These are phyloP conservation scores for Anthracocystis walkeri DNA, from an alignment of 1,284 basidiomycete species.

Conservation along the genomic window DNA sequence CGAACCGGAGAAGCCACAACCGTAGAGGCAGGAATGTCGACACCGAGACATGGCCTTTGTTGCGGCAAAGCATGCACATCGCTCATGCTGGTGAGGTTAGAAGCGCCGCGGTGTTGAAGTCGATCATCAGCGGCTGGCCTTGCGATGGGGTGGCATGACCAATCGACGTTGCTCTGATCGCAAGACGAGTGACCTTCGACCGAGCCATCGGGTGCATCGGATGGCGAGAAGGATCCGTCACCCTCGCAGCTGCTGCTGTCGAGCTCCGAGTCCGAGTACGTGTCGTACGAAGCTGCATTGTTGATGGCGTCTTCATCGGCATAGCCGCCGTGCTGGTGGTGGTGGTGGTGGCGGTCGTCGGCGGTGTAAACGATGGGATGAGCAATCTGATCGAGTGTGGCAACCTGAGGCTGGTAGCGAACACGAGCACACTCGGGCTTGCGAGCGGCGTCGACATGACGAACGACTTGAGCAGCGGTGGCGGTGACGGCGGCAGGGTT, in stretches of 20 bases:
- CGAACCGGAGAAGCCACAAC: slow-evolving; percentile 17
- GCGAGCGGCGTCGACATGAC: slow-evolving; percentile 35
- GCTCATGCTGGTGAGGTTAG: slow-evolving; percentile 43
- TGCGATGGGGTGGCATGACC: slow-evolving; percentile 33
- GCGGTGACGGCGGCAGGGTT: slow-evolving; percentile 8
- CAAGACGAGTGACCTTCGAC: slow-evolving; percentile 19
- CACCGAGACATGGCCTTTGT: slow-evolving; percentile 24
- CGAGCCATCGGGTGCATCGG: slow-evolving; percentile 32
- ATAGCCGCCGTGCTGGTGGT: slow-evolving; percentile 7
- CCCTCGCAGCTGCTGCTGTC: slow-evolving; percentile 52
- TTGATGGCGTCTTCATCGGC: slow-evolving; percentile 8
- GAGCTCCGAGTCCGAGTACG: slow-evolving; percentile 45
- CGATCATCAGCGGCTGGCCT: slow-evolving; percentile 9
- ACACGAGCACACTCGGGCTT: slow-evolving; percentile 31
- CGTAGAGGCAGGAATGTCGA: slow-evolving; percentile 23
- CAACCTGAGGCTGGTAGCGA: slow-evolving; percentile 38
- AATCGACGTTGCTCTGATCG: slow-evolving; percentile 34
- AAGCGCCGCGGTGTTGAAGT: slow-evolving; percentile 16
- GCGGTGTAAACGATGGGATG: slow-evolving; percentile 30
- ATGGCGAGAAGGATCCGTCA: slow-evolving; percentile 38
- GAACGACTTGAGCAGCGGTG: slow-evolving; percentile 17
- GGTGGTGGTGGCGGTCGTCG: slow-evolving; percentile 5
- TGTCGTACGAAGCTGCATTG: slow-evolving; percentile 25
- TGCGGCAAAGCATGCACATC: slow-evolving; percentile 24
- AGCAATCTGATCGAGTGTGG: slow-evolving; percentile 24